Conservation (phyloP, 306 rosid genomes). For the Cyclanthera cordifolia region DNA sequence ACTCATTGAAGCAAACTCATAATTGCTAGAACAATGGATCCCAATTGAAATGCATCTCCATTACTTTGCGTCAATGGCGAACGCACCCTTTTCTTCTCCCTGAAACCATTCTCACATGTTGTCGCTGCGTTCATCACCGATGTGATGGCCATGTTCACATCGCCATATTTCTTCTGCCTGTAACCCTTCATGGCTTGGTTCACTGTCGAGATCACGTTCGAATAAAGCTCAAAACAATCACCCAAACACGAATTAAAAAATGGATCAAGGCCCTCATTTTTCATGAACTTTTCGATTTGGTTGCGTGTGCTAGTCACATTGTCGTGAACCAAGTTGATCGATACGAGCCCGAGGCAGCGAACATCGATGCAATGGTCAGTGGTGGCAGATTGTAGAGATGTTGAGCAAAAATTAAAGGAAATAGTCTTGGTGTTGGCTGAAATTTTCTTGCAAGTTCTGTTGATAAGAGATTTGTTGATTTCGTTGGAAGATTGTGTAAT, state of each 20-base stretch:
- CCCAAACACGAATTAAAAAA: constrained; percentile 20
- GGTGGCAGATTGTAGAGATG: constrained; percentile 11
- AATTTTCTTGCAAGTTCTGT: constrained; percentile 6
- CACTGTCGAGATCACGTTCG: constrained; percentile 28
- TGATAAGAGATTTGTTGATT: not conserved
- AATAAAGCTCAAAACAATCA: constrained; percentile 42
- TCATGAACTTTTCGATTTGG: constrained; percentile 15
- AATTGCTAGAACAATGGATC: constrained; percentile 41
- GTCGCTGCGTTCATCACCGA: constrained; percentile 35
- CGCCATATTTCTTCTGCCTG: constrained; percentile 25
- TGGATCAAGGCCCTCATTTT: constrained; percentile 8
- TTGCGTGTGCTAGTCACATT: not conserved
- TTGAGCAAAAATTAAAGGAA: constrained; percentile 10
- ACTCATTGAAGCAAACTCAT: not conserved
- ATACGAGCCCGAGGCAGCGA: constrained; percentile 12
- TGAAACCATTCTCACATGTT: constrained; percentile 46
- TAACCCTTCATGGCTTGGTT: constrained; percentile 28
- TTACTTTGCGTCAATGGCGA: constrained; percentile 46
- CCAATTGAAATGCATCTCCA: constrained; percentile 30
- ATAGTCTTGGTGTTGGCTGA: not conserved
- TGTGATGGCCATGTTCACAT: constrained; percentile 26
- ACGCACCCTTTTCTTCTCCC: constrained; percentile 29
- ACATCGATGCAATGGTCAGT: not conserved
- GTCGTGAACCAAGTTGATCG: constrained; percentile 8
- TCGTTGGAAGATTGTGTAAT: not conserved